Base-by-base conservation (phyloP, 2,329 filamentous ascomycete species). In the Phialophora verrucosa region DNA sequence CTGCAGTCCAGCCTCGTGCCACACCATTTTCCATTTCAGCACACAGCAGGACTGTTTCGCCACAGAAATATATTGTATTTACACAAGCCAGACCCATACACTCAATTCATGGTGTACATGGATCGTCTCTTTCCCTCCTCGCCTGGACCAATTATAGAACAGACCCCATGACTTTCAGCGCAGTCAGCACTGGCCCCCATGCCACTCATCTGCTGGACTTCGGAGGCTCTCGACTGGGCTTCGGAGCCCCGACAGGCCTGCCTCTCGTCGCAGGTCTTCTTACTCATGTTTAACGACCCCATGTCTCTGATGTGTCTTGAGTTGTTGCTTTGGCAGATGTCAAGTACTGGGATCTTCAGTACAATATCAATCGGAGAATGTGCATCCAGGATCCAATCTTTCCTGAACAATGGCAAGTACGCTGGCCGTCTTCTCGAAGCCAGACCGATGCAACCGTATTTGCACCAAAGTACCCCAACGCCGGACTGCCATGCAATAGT, bases 31-130 rank as follows among this genome's bases (percentile, higher is more conserved):
- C 49, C 20, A 14, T 12, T 27, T 44, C 38, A 44, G 38, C 38
- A 44, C 38, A 44, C 38, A 7, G 17, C 17, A 29, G 7, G 49
- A 5, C 49, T 51, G 20, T 51, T 20, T 51, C 32, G 55, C 44
- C n/a, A 11, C 44, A 63, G 8, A 44, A 54, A 49, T 47, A 63
- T 63, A 63, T 66, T 38, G 42, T 66, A 64, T 68, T 63, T 44
- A 68, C 63, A 68, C 66, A 68, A 31, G 47, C 47, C 53, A 50
- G 56, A 68, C 55, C 29, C 56, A 61, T 66, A 66, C 66, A 68
- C 59, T 65, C 50, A 50, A 51, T 57, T 44, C 53, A 47, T 59
- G 56, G 47, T 63, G 63, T 63, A 65, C 63, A 68, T 66, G 49
- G 35, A 66, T 63, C 60, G 56, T 38, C 32, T 49, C 31, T 23